Evolutionary conservation across 2,329 filamentous ascomycete species (phyloP).

Genomic region (Calonectria naviculata): DNA sequence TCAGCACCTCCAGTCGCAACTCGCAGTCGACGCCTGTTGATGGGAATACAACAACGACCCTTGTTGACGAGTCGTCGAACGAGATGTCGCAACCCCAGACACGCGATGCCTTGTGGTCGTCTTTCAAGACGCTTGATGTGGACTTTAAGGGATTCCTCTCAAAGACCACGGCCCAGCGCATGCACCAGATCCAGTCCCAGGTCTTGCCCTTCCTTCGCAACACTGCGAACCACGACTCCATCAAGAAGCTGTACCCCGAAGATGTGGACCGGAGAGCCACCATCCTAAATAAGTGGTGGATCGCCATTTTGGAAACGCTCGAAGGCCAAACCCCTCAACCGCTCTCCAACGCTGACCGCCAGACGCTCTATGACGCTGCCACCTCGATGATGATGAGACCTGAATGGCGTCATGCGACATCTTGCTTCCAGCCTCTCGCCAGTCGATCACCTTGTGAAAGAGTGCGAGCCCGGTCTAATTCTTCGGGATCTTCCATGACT

Average conservation of each 20-base stretch:
- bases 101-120: conserved; percentile 65
- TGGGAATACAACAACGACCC: conserved; percentile 48
- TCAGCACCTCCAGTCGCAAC: conserved; percentile 48
- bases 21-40: conserved; percentile 53
- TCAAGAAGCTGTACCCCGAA: conserved; percentile 74
- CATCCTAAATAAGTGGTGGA: conserved; percentile 94
- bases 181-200: conserved; percentile 76
- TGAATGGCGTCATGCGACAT: conserved; percentile 84
- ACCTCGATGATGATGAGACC: conserved; percentile 87
- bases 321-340: conserved; percentile 75
- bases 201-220: conserved; percentile 82
- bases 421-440: conserved; percentile 71
- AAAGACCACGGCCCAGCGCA: conserved; percentile 79
- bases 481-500: conserved; percentile 71
- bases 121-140: conserved; percentile 66
- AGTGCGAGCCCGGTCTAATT: conserved; percentile 56
- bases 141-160: conserved; percentile 69
- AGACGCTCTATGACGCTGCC: conserved; percentile 81
- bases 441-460: conserved; percentile 64
- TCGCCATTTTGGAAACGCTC: conserved; percentile 81
- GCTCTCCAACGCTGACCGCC: conserved; percentile 85
- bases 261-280: conserved; percentile 84
- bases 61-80: conserved; percentile 57
- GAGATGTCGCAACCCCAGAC: conserved; percentile 54
- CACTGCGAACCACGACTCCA: conserved; percentile 76